Evolutionary conservation across 495 filamentous ascomycete genomes (phyloP).

Genomic region (Usnea hakonensis): DNA sequence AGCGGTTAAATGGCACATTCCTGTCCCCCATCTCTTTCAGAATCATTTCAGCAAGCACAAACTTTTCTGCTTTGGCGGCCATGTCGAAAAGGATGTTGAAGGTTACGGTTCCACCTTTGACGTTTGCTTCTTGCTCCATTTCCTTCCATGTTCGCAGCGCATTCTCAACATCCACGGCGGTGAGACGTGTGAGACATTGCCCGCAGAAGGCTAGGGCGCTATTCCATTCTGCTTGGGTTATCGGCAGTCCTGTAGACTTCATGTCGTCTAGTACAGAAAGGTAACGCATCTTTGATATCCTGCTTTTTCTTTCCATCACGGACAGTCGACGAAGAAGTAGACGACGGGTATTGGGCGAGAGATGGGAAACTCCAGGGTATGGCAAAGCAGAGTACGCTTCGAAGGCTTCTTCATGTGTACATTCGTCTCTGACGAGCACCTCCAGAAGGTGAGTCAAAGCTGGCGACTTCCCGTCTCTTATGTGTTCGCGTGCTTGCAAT

Average conservation of each 20-base stretch:
- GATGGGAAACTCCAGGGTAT: conserved; percentile 54
- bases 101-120: conserved; percentile 60
- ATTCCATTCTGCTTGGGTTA: conserved; percentile 68
- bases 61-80: conserved; percentile 77
- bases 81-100: conserved; percentile 91
- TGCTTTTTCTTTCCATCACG: conserved; percentile 47
- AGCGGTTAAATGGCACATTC: conserved; percentile 56
- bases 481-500: neutral
- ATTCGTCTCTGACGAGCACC: conserved; percentile 34
- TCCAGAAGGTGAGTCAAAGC: conserved; percentile 36
- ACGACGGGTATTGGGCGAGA: conserved; percentile 52
- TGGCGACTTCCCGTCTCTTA: neutral
- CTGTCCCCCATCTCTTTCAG: conserved; percentile 70
- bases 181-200: conserved; percentile 56
- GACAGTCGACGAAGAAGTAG: conserved; percentile 62
- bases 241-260: conserved; percentile 53
- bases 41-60: conserved; percentile 72
- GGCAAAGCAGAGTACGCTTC: conserved; percentile 54
- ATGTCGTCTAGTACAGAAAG: conserved; percentile 78
- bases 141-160: conserved; percentile 79
- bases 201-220: conserved; percentile 71
- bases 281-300: conserved; percentile 65
- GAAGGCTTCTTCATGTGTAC: conserved; percentile 50
- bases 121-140: conserved; percentile 68
- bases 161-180: conserved; percentile 55